A percentile compares a stretch with the other conserved stretches of the same genome.
phyloP scores from a whole-genome alignment of 768 basidiomycete species.

The Suillus decipiens region DNA sequence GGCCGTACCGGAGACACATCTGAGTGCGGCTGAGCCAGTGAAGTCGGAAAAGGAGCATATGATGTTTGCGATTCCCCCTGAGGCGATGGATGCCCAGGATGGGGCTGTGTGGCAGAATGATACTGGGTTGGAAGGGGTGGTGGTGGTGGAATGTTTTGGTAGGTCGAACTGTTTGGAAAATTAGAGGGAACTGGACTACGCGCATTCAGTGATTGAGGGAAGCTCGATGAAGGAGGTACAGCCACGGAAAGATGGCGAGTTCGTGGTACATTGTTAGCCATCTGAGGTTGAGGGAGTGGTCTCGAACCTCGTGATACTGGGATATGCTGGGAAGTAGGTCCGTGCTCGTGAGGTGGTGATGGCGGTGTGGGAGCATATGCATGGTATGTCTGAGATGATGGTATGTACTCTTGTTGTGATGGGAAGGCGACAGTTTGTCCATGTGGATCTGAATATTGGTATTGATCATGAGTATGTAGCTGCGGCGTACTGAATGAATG shows the following conservation, averaged over 20 bases:
- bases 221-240: conserved; percentile 31
- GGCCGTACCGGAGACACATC: conserved; percentile 42
- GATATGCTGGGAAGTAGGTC: conserved; percentile 8
- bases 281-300: conserved; percentile 31
- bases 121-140: conserved; percentile 36
- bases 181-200: conserved; percentile 12
- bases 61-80: conserved; percentile 17
- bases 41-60: conserved; percentile 28
- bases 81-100: conserved; percentile 26
- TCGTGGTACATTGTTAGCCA: conserved; percentile 26
- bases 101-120: conserved; percentile 25
- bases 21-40: conserved; percentile 26
- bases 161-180: conserved; percentile 21
- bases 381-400: conserved; percentile 29
- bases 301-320: conserved; percentile 25
- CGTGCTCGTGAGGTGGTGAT: conserved; percentile 28
- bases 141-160: conserved; percentile 18
- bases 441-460: conserved; percentile 23
- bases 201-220: conserved; percentile 27
- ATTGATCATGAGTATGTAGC: conserved; percentile 24
- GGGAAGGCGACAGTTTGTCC: conserved; percentile 28
- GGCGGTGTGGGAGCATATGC: conserved; percentile 20
- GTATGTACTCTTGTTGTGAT: conserved; percentile 26
- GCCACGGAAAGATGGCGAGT: conserved; percentile 34
- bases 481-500: conserved; percentile 33